Base-by-base conservation (phyloP, 2,329 filamentous ascomycete genomes). In the Microdochium trichocladiopsis region DNA sequence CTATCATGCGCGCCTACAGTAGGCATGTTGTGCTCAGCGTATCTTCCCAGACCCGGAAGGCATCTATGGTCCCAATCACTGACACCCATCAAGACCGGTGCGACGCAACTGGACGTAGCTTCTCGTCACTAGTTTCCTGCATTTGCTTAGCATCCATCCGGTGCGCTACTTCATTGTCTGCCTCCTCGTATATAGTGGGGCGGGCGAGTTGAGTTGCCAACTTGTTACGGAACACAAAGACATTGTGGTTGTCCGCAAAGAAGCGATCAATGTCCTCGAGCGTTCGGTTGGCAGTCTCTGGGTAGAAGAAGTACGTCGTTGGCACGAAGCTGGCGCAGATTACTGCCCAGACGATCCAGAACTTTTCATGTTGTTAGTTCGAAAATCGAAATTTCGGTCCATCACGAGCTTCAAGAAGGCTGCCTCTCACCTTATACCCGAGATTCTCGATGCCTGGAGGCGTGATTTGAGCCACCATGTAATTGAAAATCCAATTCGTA, bases 341-440 rank as follows among this genome's bases (percentile, higher is more conserved):
- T 14, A 75, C 68, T 2, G 73, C 69, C 68, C 72, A 82, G 50
- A 81, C 70, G 31, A 81, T 70, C 65, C 72, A 81, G 60, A 76
- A 80, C 37, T 69, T n/a, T n/a, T n/a, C n/a, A n/a, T n/a, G n/a
- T n/a, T n/a, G n/a, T n/a, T n/a, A n/a, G n/a, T n/a, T n/a, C n/a
- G n/a, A n/a, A n/a, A n/a, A n/a, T n/a, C n/a, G n/a, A n/a, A n/a
- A n/a, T n/a, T n/a, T n/a, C n/a, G n/a, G n/a, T n/a, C n/a, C n/a
- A n/a, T n/a, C n/a, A n/a, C n/a, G n/a, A n/a, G n/a, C n/a, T n/a
- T n/a, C n/a, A n/a, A n/a, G n/a, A n/a, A n/a, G n/a, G n/a, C n/a
- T n/a, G n/a, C n/a, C n/a, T n/a, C n/a, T n/a, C n/a, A n/a, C n/a
- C n/a, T n/a, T 71, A 69, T 74, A 81, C 1, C 71, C 71, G 0